Base-by-base conservation (phyloP, 2,329 filamentous ascomycete genomes). In the Teratosphaeriaceae sp. region DNA sequence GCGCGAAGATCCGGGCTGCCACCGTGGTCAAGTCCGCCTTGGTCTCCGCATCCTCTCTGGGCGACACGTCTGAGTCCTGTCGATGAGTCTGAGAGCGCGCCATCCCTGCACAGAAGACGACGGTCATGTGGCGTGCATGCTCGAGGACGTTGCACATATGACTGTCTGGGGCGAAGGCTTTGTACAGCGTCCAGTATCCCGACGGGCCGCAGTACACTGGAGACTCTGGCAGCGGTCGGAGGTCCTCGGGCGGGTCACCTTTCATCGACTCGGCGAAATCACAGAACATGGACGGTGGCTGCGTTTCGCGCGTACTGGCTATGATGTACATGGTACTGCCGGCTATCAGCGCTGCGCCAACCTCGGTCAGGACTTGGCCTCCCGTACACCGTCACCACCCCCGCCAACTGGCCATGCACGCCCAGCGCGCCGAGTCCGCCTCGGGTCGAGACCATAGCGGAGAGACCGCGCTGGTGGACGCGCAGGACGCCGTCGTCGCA, bases 341-440 rank as follows among this genome's bases (percentile, higher is more conserved):
- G 13, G 18, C 22, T 31, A 6, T 13, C 24, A 24, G 11, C 24
- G 36, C 24, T 12, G 22, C 4, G 24, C 46, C 18, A 41, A 37
- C n/a, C n/a, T n/a, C n/a, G n/a, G n/a, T n/a, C n/a, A n/a, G n/a
- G n/a, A n/a, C n/a, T n/a, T n/a, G n/a, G n/a, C n/a, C n/a, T n/a
- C n/a, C 33, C 49, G 45, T 36, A 54, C 52, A 54, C 52, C 12
- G 55, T 58, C 15, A 51, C 19, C 2, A 58, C 52, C n/a, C 42
- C 44, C 13, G 56, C 53, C 24, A 60, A 39, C 29, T 54, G 47
- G 3, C 55, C 54, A 23, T 54, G 29, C 1, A 55, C 42, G 7
- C 60, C 59, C 12, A 62, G 45, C 5, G 49, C 21, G n/a, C 51
- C 42, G 18, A 63, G 44, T 2, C 59, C 61, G 16, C 60, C 61